Evolutionary conservation across 345 rosid species (phyloP).

Genomic region (Salix dunnii): DNA sequence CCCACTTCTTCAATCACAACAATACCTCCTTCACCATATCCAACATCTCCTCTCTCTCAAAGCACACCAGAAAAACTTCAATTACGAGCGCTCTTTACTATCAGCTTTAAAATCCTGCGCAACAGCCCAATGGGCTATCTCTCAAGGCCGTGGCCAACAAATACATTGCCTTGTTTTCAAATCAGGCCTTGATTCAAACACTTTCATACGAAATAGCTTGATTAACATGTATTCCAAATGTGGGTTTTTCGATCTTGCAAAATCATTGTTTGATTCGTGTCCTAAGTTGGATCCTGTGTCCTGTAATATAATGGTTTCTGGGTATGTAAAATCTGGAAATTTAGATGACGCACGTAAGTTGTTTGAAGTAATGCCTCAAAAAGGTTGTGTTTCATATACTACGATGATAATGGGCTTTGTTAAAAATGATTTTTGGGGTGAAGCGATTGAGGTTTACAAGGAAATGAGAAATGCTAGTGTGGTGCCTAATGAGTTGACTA

Average conservation of each 20-base stretch:
- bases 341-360: conserved; percentile 48
- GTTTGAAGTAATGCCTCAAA: conserved; percentile 62
- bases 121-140: conserved; percentile 30
- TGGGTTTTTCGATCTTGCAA: conserved; percentile 48
- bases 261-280: conserved; percentile 36
- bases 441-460: conserved; percentile 49
- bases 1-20: background rate
- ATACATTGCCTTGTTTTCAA: conserved; percentile 51
- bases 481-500: conserved; percentile 52
- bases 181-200: conserved; percentile 56
- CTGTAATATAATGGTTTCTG: conserved; percentile 65
- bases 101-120: conserved; percentile 61
- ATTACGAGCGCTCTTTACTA: conserved; percentile 40
- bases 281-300: conserved; percentile 44
- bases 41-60: background rate
- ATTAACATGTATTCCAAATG: conserved; percentile 74
- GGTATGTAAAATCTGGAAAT: conserved; percentile 43
- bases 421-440: conserved; percentile 41
- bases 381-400: conserved; percentile 59
- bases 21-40: conserved; percentile 2
- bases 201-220: conserved; percentile 61
- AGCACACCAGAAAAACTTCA: background rate
- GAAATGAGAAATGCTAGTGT: conserved; percentile 55
- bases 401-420: conserved; percentile 67
- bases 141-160: conserved; percentile 38